Base-by-base conservation (phyloP, 176 grass and related monocot genomes). In the Otatea glauca region DNA sequence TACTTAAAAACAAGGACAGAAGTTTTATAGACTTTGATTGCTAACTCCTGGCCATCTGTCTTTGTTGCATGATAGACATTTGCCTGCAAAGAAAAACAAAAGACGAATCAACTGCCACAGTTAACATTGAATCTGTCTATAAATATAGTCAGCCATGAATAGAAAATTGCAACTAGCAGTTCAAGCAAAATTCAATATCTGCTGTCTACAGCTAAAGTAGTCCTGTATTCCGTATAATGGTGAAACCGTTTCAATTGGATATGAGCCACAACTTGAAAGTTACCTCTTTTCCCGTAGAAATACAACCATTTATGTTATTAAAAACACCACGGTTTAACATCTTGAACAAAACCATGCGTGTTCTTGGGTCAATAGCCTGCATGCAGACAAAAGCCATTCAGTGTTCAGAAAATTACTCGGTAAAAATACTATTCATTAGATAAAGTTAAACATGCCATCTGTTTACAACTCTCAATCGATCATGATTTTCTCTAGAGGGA, bases 1-100 rank as follows among this genome's bases (percentile, higher is more conserved):
- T 92, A 98, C 96, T 98, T 96, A 83, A 98, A 98, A 85, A 98
- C 93, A 77, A 98, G 96, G 84, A 98, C 96, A 79, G 96, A 98
- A 47, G 96, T 98, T 86, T 98, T 98, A 64, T 98, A 98, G 72
- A 98, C 80, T 93, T 98, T 98, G 45, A 98, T 93, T 73, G 96
- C 93, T 54, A 95, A 72, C 85, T 98, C 93, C 86, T 89, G 80
- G 17, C 93, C 96, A 91, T 98, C 89, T 44, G 74, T 73, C 70
- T 94, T 96, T 79, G 93, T 95, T 70, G 96, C 96, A 83, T 98
- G 93, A 90, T 98, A 98, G 62, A 98, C 96, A 94, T 98, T 98
- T 78, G 96, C 96, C 96, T 98, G 81, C 81, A 55, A 7, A 67
- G 37, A 75, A 17, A 66, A 37, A 50, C 48, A 50, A 74, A 64